phyloP scores from a whole-genome alignment of 148 eudicot genomes.

The Rheum nobile region DNA sequence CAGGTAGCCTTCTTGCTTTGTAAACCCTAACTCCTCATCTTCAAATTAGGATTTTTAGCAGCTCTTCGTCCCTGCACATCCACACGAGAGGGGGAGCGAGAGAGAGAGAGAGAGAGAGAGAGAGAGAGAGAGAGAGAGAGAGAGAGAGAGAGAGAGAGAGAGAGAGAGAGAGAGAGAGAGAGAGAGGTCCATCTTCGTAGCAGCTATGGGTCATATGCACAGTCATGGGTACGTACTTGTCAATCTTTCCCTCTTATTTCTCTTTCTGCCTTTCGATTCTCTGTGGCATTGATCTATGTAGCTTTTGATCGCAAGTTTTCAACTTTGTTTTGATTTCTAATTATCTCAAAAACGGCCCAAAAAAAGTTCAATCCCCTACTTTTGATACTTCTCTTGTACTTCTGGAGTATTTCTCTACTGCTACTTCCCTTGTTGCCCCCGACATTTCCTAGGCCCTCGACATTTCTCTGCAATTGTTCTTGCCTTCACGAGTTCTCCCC shows the following conservation, averaged over 20 bases:
- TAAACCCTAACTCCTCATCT: not conserved
- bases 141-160: too few species aligned
- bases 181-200: not conserved
- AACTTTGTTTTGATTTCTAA: not conserved
- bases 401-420: too few species aligned
- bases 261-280: not conserved
- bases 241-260: not conserved
- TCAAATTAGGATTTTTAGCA: not conserved
- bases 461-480: too few species aligned
- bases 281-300: not conserved
- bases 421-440: too few species aligned
- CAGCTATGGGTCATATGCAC: conserved; percentile 9
- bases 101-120: too few species aligned
- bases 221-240: not conserved
- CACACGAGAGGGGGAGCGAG: not conserved
- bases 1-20: too few species aligned
- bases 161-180: conserved; percentile 1
- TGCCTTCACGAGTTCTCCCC: too few species aligned
- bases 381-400: too few species aligned
- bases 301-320: not conserved
- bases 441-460: too few species aligned
- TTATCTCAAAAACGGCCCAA: too few species aligned
- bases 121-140: too few species aligned
- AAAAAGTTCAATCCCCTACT: too few species aligned
- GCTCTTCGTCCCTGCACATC: not conserved